Evolutionary conservation across 495 filamentous ascomycete species (phyloP), one percentile per base, ranked within the genome.

Genomic region (Neurospora sp.): DNA sequence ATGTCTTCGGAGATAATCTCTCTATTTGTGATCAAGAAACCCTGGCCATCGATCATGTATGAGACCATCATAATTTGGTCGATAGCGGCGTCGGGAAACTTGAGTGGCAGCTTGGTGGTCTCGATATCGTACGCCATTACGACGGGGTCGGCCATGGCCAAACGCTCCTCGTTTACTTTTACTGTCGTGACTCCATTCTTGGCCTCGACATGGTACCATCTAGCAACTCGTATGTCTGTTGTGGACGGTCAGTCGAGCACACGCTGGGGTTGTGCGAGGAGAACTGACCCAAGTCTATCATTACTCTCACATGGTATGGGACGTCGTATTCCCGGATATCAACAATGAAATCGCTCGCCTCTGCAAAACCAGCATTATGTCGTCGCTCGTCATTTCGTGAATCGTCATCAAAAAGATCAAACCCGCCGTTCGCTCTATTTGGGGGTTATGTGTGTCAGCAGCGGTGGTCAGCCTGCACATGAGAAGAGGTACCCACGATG

Each of bases 21-120:
- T 74, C 96, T 89, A 80, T 99, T 99, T 7, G 96, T 99, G 79
- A 99, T 98, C 7, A 99, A 83, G 79, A 99, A 98, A 16, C 96
- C 96, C 82, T 97, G 95, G 1, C 96, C 96, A 77, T 99, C 96
- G 75, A 99, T 98, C 96, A 99, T 99, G 83, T 98, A 99, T 18
- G 96, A 98, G 76, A 99, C 96, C 96, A 99, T 99, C 95, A 99
- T 99, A 76, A 99, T 90, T 81, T 97, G 96, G 82, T 99, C 96
- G 75, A 97, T 90, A 3, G 93, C 86, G 0, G 96, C 91, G 79
- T 98, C 96, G n/a, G 96, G 96, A 78, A 99, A 99, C 80, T 99
- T 99, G 69, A 99, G 85, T 16, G 96, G 96, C 41, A 97, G 85
- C 76, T 99, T 99, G 4, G 93, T 96, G 31, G 96, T 98, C 79